A percentile compares a stretch with the other conserved stretches of the same genome.
Evolutionary conservation across 345 rosid genomes (phyloP).

Genomic region (Psidium friedrichsthalianum): DNA sequence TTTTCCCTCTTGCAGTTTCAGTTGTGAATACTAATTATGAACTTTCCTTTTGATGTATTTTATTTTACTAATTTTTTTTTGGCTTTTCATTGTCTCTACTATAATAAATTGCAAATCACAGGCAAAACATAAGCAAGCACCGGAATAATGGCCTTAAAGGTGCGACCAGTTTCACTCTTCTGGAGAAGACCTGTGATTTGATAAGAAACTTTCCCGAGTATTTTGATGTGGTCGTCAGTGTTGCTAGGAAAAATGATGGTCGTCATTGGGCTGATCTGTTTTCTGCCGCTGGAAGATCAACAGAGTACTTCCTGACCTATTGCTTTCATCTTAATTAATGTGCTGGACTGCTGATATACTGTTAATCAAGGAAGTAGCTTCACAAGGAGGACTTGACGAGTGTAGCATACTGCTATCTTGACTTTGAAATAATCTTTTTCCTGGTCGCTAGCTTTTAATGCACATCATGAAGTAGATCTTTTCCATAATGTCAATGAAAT

Average conservation of each 20-base stretch:
- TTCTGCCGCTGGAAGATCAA: conserved; percentile 94
- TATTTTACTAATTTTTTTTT: conserved; percentile 1
- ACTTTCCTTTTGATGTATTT: not conserved
- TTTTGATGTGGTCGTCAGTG: conserved; percentile 93
- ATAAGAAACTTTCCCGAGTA: conserved; percentile 81
- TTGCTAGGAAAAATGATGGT: conserved; percentile 97
- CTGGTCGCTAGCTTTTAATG: not conserved
- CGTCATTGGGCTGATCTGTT: conserved; percentile 98
- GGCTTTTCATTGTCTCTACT: not conserved
- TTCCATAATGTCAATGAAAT: not conserved
- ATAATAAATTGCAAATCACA: conserved; percentile 7
- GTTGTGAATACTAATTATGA: not conserved
- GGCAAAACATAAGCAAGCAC: conserved; percentile 60
- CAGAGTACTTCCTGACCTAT: conserved; percentile 45
- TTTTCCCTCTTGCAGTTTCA: not conserved
- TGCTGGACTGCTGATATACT: not conserved
- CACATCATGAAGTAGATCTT: not conserved
- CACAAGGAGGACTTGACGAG: not conserved
- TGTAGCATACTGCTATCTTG: not conserved
- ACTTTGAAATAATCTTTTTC: not conserved
- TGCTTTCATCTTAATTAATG: not conserved
- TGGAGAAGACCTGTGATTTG: conserved; percentile 87
- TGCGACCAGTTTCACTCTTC: conserved; percentile 34
- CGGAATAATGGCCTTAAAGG: conserved; percentile 33
- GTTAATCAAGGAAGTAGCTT: not conserved